Evolutionary conservation across 371 early-diverging fungal genomes (phyloP).

Genomic region (Actinomortierella ambigua): DNA sequence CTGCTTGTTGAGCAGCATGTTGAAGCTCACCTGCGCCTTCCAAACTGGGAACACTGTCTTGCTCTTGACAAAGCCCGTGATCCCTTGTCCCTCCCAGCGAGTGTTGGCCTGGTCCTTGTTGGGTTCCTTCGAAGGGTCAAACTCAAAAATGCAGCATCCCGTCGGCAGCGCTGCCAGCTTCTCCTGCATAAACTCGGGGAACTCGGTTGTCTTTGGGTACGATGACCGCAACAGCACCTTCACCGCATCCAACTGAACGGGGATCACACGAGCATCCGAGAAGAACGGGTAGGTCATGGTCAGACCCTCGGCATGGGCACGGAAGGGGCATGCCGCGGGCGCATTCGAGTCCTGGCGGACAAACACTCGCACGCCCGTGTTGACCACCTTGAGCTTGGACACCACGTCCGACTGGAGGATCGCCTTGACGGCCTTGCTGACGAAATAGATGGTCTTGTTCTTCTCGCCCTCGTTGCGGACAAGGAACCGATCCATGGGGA

Average conservation of each 20-base stretch:
- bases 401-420: slow-evolving; percentile 72
- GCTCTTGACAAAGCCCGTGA: slow-evolving; percentile 48
- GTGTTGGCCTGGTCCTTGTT: slow-evolving; percentile 38
- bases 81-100: slow-evolving; percentile 46
- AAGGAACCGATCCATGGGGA: slow-evolving; percentile 84
- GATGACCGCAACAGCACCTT: slow-evolving; percentile 55
- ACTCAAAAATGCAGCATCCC: slow-evolving; percentile 69
- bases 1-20: slow-evolving; percentile 75
- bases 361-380: slow-evolving; percentile 89
- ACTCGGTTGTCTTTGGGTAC: slow-evolving; percentile 29
- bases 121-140: slow-evolving; percentile 54
- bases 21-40: slow-evolving; percentile 73
- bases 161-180: slow-evolving; percentile 22
- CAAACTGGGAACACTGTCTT: slow-evolving; percentile 72
- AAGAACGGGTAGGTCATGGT: slow-evolving; percentile 67
- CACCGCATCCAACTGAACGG: slow-evolving; percentile 57
- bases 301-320: slow-evolving; percentile 82
- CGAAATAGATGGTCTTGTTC: slow-evolving; percentile 82
- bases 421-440: slow-evolving; percentile 73
- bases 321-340: slow-evolving; percentile 68
- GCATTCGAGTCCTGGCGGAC: slow-evolving; percentile 69
- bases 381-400: slow-evolving; percentile 77
- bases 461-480: slow-evolving; percentile 76
- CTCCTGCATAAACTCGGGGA: slow-evolving; percentile 27
- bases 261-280: slow-evolving; percentile 56